Base-by-base conservation (phyloP, 192 early-diverging fungal species). In the Dissophora globulifera region DNA sequence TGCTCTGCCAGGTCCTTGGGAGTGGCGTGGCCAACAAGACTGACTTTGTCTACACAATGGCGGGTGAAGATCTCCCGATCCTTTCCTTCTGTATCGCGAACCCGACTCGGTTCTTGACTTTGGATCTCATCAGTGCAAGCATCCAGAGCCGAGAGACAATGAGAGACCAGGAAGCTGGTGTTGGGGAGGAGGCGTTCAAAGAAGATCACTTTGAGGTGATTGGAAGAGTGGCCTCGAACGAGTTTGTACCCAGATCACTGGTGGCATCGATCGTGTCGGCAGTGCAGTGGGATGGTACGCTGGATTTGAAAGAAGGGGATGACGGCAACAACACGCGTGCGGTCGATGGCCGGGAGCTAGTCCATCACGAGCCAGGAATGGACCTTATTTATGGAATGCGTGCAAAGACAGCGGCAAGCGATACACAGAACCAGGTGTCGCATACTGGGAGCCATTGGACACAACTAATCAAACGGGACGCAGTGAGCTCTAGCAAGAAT, bases 341-440 rank as follows among this genome's bases (percentile, higher is more conserved):
- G 1, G 41, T 31, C 38, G 30, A 55, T 3, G 42, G 25, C 15
- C 20, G 25, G 4, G 48, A 68, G 10, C 11, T 58, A 35, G 46
- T 51, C 31, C 66, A 57, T 19, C 61, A 22, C 6, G 23, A 26
- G 25, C 61, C 62, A 4, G 70, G 61, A 0, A 33, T 58, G 41
- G 49, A 65, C 45, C 40, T 65, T 16, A 57, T 74, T 17, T 59
- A 74, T 52, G 70, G 62, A 11, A 74, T 74, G 70, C 41, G 56
- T 16, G 61, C 62, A 0, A 27, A 41, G 13, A 41, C 52, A 30
- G n/a, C n/a, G n/a, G 31, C 42, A 12, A 38, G n/a, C 43, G 17
- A 45, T 17, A 45, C 4, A 27, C 25, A 22, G 22, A 27, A 45
- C 11, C 30, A 13, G 15, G 46, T 57, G 22, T 30, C 23, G 49